These are phyloP conservation scores for Calonectria pseudoturangicola DNA, from an alignment of 2,329 filamentous ascomycete genomes.

Conservation along the genomic window DNA sequence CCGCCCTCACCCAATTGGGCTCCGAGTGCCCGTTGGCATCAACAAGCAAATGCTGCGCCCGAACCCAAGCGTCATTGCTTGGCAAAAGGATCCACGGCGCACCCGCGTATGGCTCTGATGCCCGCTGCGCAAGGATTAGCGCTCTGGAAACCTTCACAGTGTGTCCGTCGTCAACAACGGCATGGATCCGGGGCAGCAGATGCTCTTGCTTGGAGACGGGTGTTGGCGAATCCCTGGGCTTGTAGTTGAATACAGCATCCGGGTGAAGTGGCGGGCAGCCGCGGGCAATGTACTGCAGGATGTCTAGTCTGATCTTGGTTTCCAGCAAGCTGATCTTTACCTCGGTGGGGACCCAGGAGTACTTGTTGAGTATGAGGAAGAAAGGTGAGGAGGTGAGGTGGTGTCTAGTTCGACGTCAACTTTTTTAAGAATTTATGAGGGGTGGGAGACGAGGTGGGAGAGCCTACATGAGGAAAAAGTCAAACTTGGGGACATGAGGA, in stretches of 20 bases:
- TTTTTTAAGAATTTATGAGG: background rate
- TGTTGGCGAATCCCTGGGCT: conserved; percentile 67
- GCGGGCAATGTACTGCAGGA: conserved; percentile 83
- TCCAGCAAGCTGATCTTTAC: conserved; percentile 83
- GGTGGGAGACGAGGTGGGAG: no score
- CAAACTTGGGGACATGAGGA: conserved; percentile 81
- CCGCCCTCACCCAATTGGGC: conserved; percentile 75
- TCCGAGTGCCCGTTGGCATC: conserved; percentile 75
- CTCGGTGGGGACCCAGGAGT: conserved; percentile 75
- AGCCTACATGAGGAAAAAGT: conserved; percentile 82
- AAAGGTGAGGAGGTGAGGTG: conserved; percentile 83
- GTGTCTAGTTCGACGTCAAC: conserved; percentile 73
- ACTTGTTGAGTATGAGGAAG: conserved; percentile 80
- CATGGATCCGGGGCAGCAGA: conserved; percentile 68
- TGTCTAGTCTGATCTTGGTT: conserved; percentile 86
- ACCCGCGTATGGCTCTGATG: conserved; percentile 67
- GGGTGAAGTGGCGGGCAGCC: conserved; percentile 76
- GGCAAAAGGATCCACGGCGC: conserved; percentile 72
- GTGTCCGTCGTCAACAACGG: conserved; percentile 85
- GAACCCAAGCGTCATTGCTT: conserved; percentile 75
- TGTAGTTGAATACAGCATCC: conserved; percentile 77
- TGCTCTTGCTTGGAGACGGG: conserved; percentile 68
- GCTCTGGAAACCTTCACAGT: conserved; percentile 84
- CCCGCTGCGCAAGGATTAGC: conserved; percentile 76
- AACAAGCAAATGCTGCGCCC: conserved; percentile 76